Evolutionary conservation across 106 monocot genomes (phyloP), one percentile per base, ranked within the genome.

Genomic region (Allium cepa): DNA sequence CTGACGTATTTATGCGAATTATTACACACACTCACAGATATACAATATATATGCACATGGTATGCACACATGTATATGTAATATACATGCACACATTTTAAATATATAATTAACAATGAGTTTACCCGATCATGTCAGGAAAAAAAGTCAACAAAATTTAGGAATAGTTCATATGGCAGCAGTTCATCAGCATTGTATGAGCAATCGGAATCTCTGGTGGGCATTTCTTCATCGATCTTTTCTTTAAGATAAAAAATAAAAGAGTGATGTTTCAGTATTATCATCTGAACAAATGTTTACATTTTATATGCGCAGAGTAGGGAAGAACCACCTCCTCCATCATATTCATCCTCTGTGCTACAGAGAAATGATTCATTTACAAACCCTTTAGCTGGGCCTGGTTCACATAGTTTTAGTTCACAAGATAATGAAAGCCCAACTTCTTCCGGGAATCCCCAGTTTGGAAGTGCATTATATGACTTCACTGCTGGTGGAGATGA

Each of bases 401-500:
- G 51, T n/a, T 50, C 68, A 28, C 86, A 87, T 56, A 88, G 81
- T 72, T 84, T 82, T 70, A 73, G 72, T 50, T 86, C 91, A 46
- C 72, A 63, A 10, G 79, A 86, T 59, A 77, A 73, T 26, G 89
- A 90, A 48, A 76, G 74, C 26, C 59, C 69, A 53, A 55, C 71
- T 67, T 79, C 84, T 49, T 36, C 36, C 36, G 81, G 82, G 5
- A 86, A 83, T 71, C 84, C 82, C 8, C 92, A 85, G 71, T 82
- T 70, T 77, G 97, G 97, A 15, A 89, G 82, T 72, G 97, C 97
- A 22, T 64, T 97, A 48, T 97, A 97, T 72, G 97, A 97, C 73
- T 97, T 97, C 80, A 80, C 87, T 62, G 97, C 97, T 47, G 97
- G 97, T 62, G 97, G 97, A 47, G 97, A 97, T 73, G 92, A 97